Evolutionary conservation across 371 early-diverging fungal species (phyloP), one percentile per base, ranked within the genome.

Genomic region (Amoeboaphelidium protococcarum): DNA sequence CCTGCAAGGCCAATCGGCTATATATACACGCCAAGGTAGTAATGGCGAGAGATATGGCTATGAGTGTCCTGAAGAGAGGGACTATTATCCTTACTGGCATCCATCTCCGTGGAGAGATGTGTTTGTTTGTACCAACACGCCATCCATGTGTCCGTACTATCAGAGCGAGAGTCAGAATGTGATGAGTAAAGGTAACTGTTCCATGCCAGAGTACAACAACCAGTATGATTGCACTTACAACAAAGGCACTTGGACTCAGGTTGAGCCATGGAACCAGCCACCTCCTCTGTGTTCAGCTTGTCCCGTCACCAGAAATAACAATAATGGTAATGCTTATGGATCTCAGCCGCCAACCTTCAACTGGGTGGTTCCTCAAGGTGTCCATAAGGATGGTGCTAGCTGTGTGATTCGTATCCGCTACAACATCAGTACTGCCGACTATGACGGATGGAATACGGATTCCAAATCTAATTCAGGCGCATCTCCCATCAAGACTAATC

Each of bases 11-110:
- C 51, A 54, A 20, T 52, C 59, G 23, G 59, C 62, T 20, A 45
- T 42, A 2, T 57, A 40, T 50, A 62, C 62, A 12, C 51, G 62
- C 13, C 62, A 62, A 50, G 51, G 53, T 22, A 44, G 47, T 10
- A 52, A 53, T 20, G 57, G 55, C 6, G 42, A 51, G 10, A 25
- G 62, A 4, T 47, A 49, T 54, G 62, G 62, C 23, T 54, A 54
- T 31, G 62, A 62, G 47, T 62, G 62, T 46, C 48, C 56, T 23
- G 62, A 62, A 47, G 62, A 62, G 42, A 42, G 59, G 41, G 62
- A 62, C 46, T 62, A 59, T 47, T 62, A 53, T 26, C 58, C 58
- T 0, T 59, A 59, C 47, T 62, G 57, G 55, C 55, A 52, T 26
- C 58, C 57, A 1, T 52, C 57, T 25, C 55, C 53, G 3, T 61